Evolutionary conservation across 805 yeast genomes (phyloP), one percentile per base, ranked within the genome.

Genomic region (Tetrapisispora pingtungensis): DNA sequence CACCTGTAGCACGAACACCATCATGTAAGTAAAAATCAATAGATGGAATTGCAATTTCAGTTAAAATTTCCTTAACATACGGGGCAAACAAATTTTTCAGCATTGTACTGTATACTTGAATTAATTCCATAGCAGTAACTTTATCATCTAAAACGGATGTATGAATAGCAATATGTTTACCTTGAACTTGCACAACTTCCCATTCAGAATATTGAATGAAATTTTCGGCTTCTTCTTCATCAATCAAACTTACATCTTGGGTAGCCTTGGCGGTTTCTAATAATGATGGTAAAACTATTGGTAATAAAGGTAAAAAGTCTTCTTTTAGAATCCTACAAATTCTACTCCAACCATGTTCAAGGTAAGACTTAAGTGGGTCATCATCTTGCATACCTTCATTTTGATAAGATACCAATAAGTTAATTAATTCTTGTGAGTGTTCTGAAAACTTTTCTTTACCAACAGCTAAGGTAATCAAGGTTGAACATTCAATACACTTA

Each of bases 281-380:
- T 46, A 93, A 69, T n/a, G 96, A 89, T 24, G 97, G 97, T 59
- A 93, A 73, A 31, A 93, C 96, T 10, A 76, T 76, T 28, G 87
- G 84, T 48, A 93, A 70, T 53, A 77, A 82, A 13, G 96, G 96
- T 48, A 86, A 65, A 61, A 93, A 93, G 37, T 87, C 95, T 47
- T 73, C 74, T 20, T 96, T 95, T 33, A 90, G 71, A 42, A 90
- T 77, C 53, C 83, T 75, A 61, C 98, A 93, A 37, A 93, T 74
- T 57, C 97, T 78, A 44, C 93, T 87, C 98, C 98, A 93, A 37
- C 95, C 96, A 61, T 86, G 95, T 54, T 87, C 95, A 51, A 93
- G 71, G 55, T 86, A 89, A 39, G 85, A 75, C 54, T 77, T 84
- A 15, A 93, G 82, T 14, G 96, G 95, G 59, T 89, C 97, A 58